Evolutionary conservation across 305 asterid genomes (phyloP).

Genomic region (Solanum hybrid): DNA sequence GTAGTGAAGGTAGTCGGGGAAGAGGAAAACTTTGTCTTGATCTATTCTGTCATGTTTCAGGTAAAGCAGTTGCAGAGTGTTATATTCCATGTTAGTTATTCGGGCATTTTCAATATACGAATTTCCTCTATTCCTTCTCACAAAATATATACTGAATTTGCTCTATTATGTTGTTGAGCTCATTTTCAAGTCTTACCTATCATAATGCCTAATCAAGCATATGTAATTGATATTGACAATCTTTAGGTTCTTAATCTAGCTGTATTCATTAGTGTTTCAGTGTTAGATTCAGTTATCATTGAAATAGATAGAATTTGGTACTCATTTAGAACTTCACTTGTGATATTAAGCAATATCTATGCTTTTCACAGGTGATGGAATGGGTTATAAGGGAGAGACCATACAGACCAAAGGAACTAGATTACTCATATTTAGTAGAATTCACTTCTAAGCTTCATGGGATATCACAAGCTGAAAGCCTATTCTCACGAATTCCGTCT

Average conservation of each 20-base stretch:
- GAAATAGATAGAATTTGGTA: background rate
- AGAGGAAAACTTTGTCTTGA: background rate
- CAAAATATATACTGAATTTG: background rate
- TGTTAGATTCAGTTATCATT: background rate
- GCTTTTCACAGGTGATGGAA: constrained; percentile 67
- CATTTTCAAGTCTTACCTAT: background rate
- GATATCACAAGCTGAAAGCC: constrained; percentile 55
- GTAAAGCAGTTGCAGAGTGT: background rate
- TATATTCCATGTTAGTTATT: background rate
- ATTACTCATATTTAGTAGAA: constrained; percentile 72
- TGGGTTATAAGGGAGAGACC: constrained; percentile 98
- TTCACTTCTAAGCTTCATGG: constrained; percentile 88
- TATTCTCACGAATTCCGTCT: constrained; percentile 63
- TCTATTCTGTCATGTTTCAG: background rate
- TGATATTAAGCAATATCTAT: background rate
- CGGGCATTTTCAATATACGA: background rate
- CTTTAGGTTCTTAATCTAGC: background rate
- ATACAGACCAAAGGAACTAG: constrained; percentile 63
- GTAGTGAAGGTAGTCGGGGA: background rate
- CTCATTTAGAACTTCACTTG: background rate
- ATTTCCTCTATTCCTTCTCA: background rate
- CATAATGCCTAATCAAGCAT: background rate
- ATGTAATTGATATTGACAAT: background rate
- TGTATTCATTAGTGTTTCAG: background rate
- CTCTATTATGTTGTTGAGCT: background rate